These are phyloP conservation scores for Peziza echinospora DNA, from an alignment of 495 filamentous ascomycete species.

Conservation along the genomic window DNA sequence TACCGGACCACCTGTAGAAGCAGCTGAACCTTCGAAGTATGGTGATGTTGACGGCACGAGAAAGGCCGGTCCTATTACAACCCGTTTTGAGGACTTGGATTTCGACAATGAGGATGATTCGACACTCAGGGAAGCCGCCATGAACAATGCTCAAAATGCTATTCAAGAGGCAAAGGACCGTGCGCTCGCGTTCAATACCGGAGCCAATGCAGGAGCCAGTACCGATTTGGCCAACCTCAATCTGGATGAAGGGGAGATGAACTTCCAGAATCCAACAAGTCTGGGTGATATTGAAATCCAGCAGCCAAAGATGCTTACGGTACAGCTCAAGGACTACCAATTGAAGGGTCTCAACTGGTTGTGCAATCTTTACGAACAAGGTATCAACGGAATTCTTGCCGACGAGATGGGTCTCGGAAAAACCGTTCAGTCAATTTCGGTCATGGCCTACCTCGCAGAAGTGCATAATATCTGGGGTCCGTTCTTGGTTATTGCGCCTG, in stretches of 20 bases:
- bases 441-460: constrained; percentile 97
- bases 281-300: constrained; percentile 82
- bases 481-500: constrained; percentile 88
- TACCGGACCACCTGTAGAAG: constrained; percentile 33
- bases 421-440: constrained; percentile 95
- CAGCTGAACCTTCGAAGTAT: constrained; percentile 3
- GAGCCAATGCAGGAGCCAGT: constrained; percentile 30
- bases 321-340: constrained; percentile 93
- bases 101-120: constrained; percentile 92
- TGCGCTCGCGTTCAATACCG: constrained; percentile 72
- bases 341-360: constrained; percentile 98
- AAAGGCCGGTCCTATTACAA: constrained; percentile 45
- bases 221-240: constrained; percentile 24
- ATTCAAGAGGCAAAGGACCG: constrained; percentile 87
- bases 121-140: constrained; percentile 55
- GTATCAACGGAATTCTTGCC: constrained; percentile 96
- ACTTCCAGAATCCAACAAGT: constrained; percentile 96
- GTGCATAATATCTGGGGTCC: constrained; percentile 96
- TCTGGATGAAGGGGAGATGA: constrained; percentile 77
- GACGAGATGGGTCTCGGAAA: constrained; percentile 99
- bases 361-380: constrained; percentile 95
- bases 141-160: constrained; percentile 89
- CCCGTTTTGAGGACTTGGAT: constrained; percentile 80
- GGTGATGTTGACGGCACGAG: constrained; percentile 29
- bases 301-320: constrained; percentile 83